Evolutionary conservation across 2,329 filamentous ascomycete genomes (phyloP).

Genomic region (Aureobasidium namibiae): DNA sequence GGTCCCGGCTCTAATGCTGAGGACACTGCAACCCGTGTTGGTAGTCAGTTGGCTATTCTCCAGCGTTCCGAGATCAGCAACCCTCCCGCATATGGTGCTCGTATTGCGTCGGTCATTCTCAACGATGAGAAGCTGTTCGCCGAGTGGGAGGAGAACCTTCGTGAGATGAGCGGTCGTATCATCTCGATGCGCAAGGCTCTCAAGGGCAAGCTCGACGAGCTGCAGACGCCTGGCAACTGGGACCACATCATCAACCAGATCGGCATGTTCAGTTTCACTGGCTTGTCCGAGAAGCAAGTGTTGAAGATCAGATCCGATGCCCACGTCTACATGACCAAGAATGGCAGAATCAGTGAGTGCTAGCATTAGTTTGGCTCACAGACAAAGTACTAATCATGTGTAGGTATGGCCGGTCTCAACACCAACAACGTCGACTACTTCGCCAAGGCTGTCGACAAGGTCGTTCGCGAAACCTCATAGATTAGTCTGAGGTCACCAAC

Average conservation of each 20-base stretch:
- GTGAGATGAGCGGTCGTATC: constrained; percentile 92
- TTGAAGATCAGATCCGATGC: constrained; percentile 58
- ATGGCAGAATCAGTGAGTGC: constrained; percentile 71
- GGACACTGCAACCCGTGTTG: constrained; percentile 55
- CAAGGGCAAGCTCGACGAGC: constrained; percentile 69
- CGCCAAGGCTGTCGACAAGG: constrained; percentile 78
- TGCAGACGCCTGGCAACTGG: constrained; percentile 84
- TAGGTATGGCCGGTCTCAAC: constrained; percentile 84
- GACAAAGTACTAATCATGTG: neutral
- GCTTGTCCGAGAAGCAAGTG: constrained; percentile 66
- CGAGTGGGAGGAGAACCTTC: constrained; percentile 87
- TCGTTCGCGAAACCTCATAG: constrained; percentile 51
- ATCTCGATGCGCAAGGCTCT: constrained; percentile 79
- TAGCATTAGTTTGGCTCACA: neutral
- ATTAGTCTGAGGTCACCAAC: no score
- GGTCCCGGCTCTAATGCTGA: constrained; percentile 60
- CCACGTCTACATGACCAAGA: constrained; percentile 92
- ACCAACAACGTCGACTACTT: constrained; percentile 88
- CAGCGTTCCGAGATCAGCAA: constrained; percentile 98
- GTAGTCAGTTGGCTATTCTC: constrained; percentile 83
- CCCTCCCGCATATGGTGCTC: constrained; percentile 86
- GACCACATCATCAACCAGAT: constrained; percentile 98
- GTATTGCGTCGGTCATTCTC: constrained; percentile 75
- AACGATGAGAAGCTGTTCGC: constrained; percentile 75
- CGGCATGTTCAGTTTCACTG: constrained; percentile 97